These are phyloP conservation scores for Candida arabinofermentans DNA, from an alignment of 805 yeast genomes.

Conservation along the genomic window DNA sequence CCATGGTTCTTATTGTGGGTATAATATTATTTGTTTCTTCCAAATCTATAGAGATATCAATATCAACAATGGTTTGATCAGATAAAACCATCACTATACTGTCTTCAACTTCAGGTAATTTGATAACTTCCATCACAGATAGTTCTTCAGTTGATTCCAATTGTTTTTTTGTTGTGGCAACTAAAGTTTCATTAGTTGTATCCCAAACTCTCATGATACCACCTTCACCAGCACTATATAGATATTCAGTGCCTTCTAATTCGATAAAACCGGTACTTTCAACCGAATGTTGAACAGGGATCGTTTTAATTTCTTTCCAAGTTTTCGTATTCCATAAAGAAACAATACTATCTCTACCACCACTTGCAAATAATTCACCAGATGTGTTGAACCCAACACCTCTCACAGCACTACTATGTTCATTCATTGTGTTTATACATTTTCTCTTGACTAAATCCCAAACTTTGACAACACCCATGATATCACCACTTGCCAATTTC, in stretches of 20 bases:
- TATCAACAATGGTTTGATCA: conserved; percentile 69
- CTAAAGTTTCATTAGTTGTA: conserved; percentile 40
- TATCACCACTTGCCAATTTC: conserved; percentile 73
- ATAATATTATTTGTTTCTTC: conserved; percentile 31
- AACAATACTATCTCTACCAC: conserved; percentile 84
- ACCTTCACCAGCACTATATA: conserved; percentile 78
- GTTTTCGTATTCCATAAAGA: conserved; percentile 52
- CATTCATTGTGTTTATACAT: conserved; percentile 55
- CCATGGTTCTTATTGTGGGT: conserved; percentile 52
- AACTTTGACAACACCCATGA: conserved; percentile 50
- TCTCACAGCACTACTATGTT: conserved; percentile 82
- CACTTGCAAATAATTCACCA: conserved; percentile 61
- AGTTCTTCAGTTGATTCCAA: conserved; percentile 66
- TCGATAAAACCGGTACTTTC: conserved; percentile 63
- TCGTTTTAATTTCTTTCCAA: conserved; percentile 56
- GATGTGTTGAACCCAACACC: conserved; percentile 62
- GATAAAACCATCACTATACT: conserved; percentile 57
- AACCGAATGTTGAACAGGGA: conserved; percentile 70
- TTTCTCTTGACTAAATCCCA: conserved; percentile 75
- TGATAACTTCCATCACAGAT: conserved; percentile 54
- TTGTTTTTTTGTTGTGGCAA: conserved; percentile 46
- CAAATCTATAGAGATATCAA: conserved; percentile 22
- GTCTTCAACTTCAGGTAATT: conserved; percentile 25
- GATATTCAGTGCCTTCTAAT: conserved; percentile 30
- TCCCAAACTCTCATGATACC: conserved; percentile 69